Base-by-base conservation (phyloP, 345 rosid genomes). In the Leavenworthia alabamica region DNA sequence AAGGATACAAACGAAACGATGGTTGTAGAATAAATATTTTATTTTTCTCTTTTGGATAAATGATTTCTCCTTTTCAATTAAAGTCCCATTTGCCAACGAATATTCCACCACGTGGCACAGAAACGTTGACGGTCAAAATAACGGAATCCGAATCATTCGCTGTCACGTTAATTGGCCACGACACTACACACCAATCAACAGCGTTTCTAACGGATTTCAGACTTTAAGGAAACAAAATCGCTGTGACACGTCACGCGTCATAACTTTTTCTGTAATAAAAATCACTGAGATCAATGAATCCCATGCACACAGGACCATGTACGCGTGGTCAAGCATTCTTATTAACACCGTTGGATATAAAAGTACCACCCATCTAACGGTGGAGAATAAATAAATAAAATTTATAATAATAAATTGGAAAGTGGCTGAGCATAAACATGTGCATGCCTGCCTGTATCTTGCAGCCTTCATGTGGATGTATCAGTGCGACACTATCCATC, bases 391-490 rank as follows among this genome's bases (percentile, higher is more conserved):
- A 43, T 15, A 14, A 7, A 26, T 8, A 5, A 7, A 6, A 12
- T n/a, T 28, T 0, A 16, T 2, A 0, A 6, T 15, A 55, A 11
- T 39, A 63, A 62, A 61, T 27, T 27, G 55, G 48, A 56, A 56
- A 71, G 75, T 57, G 65, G 70, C 54, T 41, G 70, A 50, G 49
- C 70, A 64, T 31, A 56, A 71, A 50, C 75, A 71, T 71, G 75
- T 71, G 75, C 75, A 63, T 57, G 66, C 75, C 75, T 71, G 70
- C 75, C 75, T 71, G 75, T 64, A 50, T 49, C 60, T 57, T 56
- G 75, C 75, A 71, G 75, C 75, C 75, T 64, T 71, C 75, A 71
- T 71, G 70, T 71, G 75, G 75, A 40, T 71, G 15, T 71, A 71
- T 71, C 47, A 48, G 70, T 62, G 74, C 70, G 44, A 71, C 75